Conservation (phyloP, 257 asterid species). For the Euphrasia confusa region DNA sequence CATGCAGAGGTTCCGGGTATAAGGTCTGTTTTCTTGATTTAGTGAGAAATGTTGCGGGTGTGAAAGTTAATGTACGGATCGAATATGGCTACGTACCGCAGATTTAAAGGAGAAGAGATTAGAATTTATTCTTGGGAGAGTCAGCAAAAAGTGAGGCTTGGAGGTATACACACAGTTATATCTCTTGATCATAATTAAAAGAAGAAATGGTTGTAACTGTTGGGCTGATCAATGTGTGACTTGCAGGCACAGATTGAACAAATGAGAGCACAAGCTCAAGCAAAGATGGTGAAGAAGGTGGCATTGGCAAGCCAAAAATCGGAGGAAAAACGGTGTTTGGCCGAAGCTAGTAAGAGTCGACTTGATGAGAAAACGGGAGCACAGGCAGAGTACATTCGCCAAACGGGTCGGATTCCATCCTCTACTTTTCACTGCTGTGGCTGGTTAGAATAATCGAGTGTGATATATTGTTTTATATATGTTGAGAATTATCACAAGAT, state of each 20-base stretch:
- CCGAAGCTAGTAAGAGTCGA: slow-evolving; percentile 64
- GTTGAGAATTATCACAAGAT: no score
- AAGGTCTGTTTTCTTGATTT: slow-evolving; percentile 46
- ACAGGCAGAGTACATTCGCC: slow-evolving; percentile 72
- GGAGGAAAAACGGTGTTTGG: slow-evolving; percentile 65
- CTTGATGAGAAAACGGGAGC: slow-evolving; percentile 70
- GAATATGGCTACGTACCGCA: slow-evolving; percentile 16
- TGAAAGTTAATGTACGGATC: not conserved
- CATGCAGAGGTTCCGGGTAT: slow-evolving; percentile 43
- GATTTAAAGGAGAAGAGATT: slow-evolving; percentile 86
- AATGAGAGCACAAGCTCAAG: slow-evolving; percentile 81
- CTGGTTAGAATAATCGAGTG: slow-evolving; percentile 41
- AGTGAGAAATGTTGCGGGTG: not conserved
- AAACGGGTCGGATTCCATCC: slow-evolving; percentile 77
- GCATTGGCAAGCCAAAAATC: slow-evolving; percentile 83
- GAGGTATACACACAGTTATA: slow-evolving; percentile 44
- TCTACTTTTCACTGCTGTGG: slow-evolving; percentile 70
- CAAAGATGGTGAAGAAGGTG: slow-evolving; percentile 79
- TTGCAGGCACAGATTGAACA: slow-evolving; percentile 65
- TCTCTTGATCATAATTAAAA: no score
- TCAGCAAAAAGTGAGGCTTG: slow-evolving; percentile 84
- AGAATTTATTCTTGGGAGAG: slow-evolving; percentile 95
- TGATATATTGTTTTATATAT: no score
- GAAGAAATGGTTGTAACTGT: no score
- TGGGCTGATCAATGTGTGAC: no score